phyloP scores from a whole-genome alignment of 169 alveolate genomes.

The Cryptosporidium bovis region DNA sequence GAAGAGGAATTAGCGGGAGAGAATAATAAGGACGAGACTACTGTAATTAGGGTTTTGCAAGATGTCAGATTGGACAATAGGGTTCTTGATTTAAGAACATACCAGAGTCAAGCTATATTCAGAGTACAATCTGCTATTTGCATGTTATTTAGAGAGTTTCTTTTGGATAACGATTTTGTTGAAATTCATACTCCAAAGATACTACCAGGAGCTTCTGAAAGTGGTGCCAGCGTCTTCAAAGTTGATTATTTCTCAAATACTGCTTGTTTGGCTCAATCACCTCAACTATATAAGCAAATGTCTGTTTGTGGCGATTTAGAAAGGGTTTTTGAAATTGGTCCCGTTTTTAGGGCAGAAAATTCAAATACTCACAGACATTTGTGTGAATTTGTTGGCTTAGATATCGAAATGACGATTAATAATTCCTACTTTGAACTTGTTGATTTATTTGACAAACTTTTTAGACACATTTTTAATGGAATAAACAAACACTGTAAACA shows the following conservation, averaged over 20 bases:
- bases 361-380: slow-evolving; percentile 98
- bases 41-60: slow-evolving; percentile 91
- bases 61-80: slow-evolving; percentile 97
- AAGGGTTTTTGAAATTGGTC: slow-evolving; percentile 98
- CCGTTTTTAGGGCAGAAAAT: slow-evolving; percentile 99
- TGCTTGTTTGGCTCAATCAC: slow-evolving; percentile 98
- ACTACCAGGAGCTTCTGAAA: slow-evolving; percentile 99
- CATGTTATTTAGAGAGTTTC: slow-evolving; percentile 91
- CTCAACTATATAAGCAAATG: slow-evolving; percentile 99
- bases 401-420: slow-evolving; percentile 96
- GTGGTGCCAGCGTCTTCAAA: slow-evolving; percentile 98
- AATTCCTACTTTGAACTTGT: slow-evolving; percentile 96
- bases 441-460: slow-evolving; percentile 91
- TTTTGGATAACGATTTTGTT: slow-evolving; percentile 89
- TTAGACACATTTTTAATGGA: slow-evolving; percentile 88
- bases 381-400: slow-evolving; percentile 99
- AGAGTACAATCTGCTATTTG: slow-evolving; percentile 94
- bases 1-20: slow-evolving; percentile 61
- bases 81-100: slow-evolving; percentile 95
- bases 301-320: slow-evolving; percentile 95
- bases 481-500: slow-evolving; percentile 83
- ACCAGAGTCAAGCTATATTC: slow-evolving; percentile 93
- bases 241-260: slow-evolving; percentile 92
- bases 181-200: slow-evolving; percentile 99
- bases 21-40: slow-evolving; percentile 57